Percentiles rank a stretch among this genome's conserved stretches.
Conservation (phyloP, 2,329 filamentous ascomycete genomes). For the Botrytis fragariae region DNA sequence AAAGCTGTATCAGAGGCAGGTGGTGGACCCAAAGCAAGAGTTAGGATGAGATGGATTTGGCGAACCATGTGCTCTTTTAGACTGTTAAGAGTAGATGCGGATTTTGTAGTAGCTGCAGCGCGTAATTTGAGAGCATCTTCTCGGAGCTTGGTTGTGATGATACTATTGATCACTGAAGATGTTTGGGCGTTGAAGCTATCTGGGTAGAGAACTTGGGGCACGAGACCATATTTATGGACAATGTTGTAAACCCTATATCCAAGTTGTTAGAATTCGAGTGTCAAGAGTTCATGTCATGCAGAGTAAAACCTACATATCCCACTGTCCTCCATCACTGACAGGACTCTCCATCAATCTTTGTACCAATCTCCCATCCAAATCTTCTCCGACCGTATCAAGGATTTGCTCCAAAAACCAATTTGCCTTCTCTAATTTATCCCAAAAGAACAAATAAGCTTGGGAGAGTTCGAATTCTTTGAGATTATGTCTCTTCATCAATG, state of each 20-base stretch:
- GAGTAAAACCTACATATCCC: constrained; percentile 61
- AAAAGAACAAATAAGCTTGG: constrained; percentile 86
- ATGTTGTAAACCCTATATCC: constrained; percentile 66
- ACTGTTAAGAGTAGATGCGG: constrained; percentile 14
- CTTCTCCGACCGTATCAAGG: constrained; percentile 68
- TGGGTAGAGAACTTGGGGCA: constrained; percentile 77
- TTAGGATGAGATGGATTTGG: constrained; percentile 79
- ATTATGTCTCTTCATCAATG: constrained; percentile 79
- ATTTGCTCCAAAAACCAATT: constrained; percentile 88
- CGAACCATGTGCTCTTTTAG: constrained; percentile 73
- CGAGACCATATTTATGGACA: constrained; percentile 83
- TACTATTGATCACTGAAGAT: constrained; percentile 65
- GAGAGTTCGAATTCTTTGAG: constrained; percentile 80
- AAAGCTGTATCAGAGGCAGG: constrained; percentile 68
- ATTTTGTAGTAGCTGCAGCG: constrained; percentile 44
- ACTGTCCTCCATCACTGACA: constrained; percentile 80
- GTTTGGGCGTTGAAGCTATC: constrained; percentile 77
- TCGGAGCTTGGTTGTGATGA: constrained; percentile 83
- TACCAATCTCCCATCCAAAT: constrained; percentile 70
- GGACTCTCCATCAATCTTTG: constrained; percentile 66
- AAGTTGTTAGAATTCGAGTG: not conserved
- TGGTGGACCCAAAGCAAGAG: constrained; percentile 76
- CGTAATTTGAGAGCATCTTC: constrained; percentile 76
- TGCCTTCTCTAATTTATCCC: constrained; percentile 89
- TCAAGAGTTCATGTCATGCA: not conserved